Evolutionary conservation across 805 yeast species (phyloP), one percentile per base, ranked within the genome.

Genomic region (Wickerhamiella azymoides): DNA sequence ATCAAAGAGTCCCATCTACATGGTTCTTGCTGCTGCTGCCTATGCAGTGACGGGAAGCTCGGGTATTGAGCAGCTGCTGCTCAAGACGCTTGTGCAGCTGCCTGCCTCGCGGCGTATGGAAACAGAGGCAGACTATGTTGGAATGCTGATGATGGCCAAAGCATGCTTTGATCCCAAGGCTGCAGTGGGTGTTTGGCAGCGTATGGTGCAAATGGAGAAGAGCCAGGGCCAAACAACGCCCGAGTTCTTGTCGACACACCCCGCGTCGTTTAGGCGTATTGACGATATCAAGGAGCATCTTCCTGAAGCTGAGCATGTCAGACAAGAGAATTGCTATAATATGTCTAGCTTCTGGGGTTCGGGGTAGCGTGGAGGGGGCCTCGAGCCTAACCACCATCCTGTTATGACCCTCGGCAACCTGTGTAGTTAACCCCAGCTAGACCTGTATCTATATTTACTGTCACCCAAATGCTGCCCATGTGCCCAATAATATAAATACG

Each of bases 41-140:
- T 79, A 76, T 54, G 59, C 79, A 1, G 53, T 77, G n/a, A 72
- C 88, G 4, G 85, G 93, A 5, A 64, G 77, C 5, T 63, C 70
- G 45, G 54, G 64, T 40, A 57, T 82, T 47, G 74, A 74, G 54
- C 70, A 72, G 44, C 51, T 82, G 27, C 61, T 84, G 13, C 53
- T 72, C 21, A 70, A 70, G 24, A 70, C 85, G 0, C 58, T 76
- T 11, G 59, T 86, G 41, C 74, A 76, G 52, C 73, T 80, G 73
- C 96, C 96, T 0, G 82, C 93, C 0, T 82, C 94, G 1, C 70
- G 99, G 55, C 84, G 76, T 49, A 85, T 85, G 95, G 99, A 92
- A 62, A 73, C 85, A 0, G 98, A 92, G 61, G 97, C 98, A 0
- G 98, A 92, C 62, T 79, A 80, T 55, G 88, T 92, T 26, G 99